These are phyloP conservation scores for Fraxinus angustifolia DNA, from an alignment of 305 asterid species.

Conservation along the genomic window DNA sequence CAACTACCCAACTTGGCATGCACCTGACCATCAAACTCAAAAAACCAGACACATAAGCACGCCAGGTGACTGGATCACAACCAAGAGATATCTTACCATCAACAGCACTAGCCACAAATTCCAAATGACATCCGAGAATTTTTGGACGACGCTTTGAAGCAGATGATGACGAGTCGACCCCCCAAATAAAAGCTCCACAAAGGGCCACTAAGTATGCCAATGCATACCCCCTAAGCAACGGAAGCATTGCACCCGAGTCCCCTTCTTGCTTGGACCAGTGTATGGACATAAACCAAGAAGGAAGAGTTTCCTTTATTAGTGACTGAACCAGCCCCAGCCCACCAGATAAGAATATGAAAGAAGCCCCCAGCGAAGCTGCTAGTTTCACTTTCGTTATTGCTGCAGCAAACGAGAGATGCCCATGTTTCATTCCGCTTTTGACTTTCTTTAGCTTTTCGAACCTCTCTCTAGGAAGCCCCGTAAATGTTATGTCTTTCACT, in stretches of 20 bases:
- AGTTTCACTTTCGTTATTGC: slow-evolving; percentile 71
- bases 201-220: slow-evolving; percentile 69
- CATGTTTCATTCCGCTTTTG: slow-evolving; percentile 42
- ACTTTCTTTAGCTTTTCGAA: slow-evolving; percentile 33
- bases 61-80: slow-evolving; percentile 86
- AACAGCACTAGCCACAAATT: slow-evolving; percentile 75
- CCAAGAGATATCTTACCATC: slow-evolving; percentile 82
- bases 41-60: slow-evolving; percentile 68
- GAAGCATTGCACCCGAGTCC: slow-evolving; percentile 42
- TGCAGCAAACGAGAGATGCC: slow-evolving; percentile 62
- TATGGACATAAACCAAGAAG: slow-evolving; percentile 86
- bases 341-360: slow-evolving; percentile 72
- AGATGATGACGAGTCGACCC: slow-evolving; percentile 50
- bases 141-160: slow-evolving; percentile 74
- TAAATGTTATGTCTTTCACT: slow-evolving; percentile 53
- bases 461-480: slow-evolving; percentile 30
- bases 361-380: slow-evolving; percentile 88
- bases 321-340: slow-evolving; percentile 83
- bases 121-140: slow-evolving; percentile 66
- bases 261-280: slow-evolving; percentile 47
- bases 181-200: slow-evolving; percentile 82
- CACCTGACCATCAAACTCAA: slow-evolving; percentile 75
- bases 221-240: slow-evolving; percentile 72
- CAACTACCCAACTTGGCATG: slow-evolving; percentile 69
- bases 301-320: slow-evolving; percentile 74